Conservation (phyloP, 1,284 basidiomycete genomes). For the Pisolithus thermaeus region DNA sequence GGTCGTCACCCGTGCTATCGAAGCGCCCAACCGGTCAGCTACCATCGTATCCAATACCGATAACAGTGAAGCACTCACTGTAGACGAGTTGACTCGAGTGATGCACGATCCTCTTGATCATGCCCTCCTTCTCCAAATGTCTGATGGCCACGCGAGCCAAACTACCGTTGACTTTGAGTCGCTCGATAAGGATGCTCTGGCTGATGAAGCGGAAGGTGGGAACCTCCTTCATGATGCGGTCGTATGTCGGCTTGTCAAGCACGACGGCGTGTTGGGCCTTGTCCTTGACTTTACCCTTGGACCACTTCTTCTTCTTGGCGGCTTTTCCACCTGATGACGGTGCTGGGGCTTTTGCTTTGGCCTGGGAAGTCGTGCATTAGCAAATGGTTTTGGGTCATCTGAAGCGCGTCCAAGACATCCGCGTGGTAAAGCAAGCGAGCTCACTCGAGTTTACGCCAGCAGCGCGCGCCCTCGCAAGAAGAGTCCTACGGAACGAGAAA, state of each 20-base stretch:
- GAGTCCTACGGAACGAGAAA: background rate
- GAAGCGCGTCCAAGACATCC: constrained; percentile 16
- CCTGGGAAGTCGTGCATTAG: constrained; percentile 35
- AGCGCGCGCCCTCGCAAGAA: background rate
- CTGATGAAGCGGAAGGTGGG: constrained; percentile 99
- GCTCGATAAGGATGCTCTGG: constrained; percentile 96
- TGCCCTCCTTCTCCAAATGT: constrained; percentile 91
- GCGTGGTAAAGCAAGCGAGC: constrained; percentile 1
- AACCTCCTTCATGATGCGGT: constrained; percentile 98
- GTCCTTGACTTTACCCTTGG: constrained; percentile 99
- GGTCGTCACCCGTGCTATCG: constrained; percentile 57
- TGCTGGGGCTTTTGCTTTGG: constrained; percentile 65
- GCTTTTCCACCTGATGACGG: constrained; percentile 71
- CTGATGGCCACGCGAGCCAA: constrained; percentile 91
- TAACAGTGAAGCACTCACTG: constrained; percentile 52
- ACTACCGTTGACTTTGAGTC: constrained; percentile 93
- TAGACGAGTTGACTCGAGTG: constrained; percentile 93
- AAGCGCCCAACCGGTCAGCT: constrained; percentile 10
- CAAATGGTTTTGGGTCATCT: constrained; percentile 11
- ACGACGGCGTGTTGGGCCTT: constrained; percentile 94
- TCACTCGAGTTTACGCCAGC: background rate
- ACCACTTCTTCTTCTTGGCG: constrained; percentile 99
- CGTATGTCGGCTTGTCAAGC: constrained; percentile 87
- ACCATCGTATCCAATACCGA: background rate
- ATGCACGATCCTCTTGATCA: constrained; percentile 96